Base-by-base conservation (phyloP, 129 eudicot species). In the Logfia minima region DNA sequence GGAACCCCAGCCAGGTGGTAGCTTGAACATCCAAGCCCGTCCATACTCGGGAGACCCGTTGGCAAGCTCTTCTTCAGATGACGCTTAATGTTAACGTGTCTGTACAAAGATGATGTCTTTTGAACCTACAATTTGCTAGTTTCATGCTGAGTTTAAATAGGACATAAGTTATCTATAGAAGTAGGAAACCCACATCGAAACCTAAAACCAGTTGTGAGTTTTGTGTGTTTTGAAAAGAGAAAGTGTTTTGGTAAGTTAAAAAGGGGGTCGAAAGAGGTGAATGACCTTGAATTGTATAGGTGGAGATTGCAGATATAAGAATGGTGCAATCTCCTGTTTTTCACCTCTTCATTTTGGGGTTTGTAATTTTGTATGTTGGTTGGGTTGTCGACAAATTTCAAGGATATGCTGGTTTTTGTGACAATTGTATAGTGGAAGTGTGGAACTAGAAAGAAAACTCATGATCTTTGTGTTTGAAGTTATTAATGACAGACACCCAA, bases 21-120 rank as follows among this genome's bases (percentile, higher is more conserved):
- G 90, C 75, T 70, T 87, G 77, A 89, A 85, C 82, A 66, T 83
- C 48, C 84, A 83, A 79, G 59, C 71, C 31, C 82, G 71, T 72
- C 78, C 83, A 24, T 80, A 75, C 53, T 53, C 73, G 1, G 79
- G 59, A 26, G 84, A 85, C 56, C 72, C 84, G 10, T 62, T 68
- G 4, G 81, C 64, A 41, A 80, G 62, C 79, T 9, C 75, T 3
- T 48, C 64, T 68, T 62, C 66, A 10, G 82, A 79, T 28, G 87
- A 74, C 32, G 85, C 72, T 83, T 39, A 77, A 58, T 64, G 80
- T 35, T 70, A 22, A 51, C 16, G 71, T 35, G 6, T 7, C 17
- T 1, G 76, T 43, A 29, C 35, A 69, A 37, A 45, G 1, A 39
- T 5, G 21, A 10, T 34, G 59, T 64, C 48, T 70, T 70, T 78